Base-by-base conservation (phyloP, 495 filamentous ascomycete species). In the Ramalina intermedia region DNA sequence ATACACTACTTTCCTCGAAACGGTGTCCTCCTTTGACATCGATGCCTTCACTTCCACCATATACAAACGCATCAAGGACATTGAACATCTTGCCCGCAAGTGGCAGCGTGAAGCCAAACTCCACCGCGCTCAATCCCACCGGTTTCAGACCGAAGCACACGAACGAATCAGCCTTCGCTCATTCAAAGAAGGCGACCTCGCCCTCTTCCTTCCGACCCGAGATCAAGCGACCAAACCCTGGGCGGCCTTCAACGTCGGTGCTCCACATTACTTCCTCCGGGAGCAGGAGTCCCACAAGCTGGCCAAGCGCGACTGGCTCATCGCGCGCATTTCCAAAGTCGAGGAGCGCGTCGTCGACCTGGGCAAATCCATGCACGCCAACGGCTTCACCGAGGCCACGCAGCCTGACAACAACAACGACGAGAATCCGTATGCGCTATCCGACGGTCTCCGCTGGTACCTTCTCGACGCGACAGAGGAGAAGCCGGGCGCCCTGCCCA, bases 201-300 rank as follows among this genome's bases (percentile, higher is more conserved):
- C 90, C 20, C 72, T 99, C 9, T 99, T 99, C 69, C 71, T 96
- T 12, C 91, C 91, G 0, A 99, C 91, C 0, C 72, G 88, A 20
- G 96, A 96, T 54, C 88, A 94, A 61, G 82, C 82, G 21, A 91
- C 87, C 5, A 81, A 91, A 9, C 88, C 91, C 3, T 99, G 91
- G 91, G 91, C 91, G 4, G 91, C 93, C 3, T 99, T 99, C 70
- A 99, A 99, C 59, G 81, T 96, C 41, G 87, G 87, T 1, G 90
- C 87, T 45, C 91, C 91, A 13, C 91, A 99, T 63, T 96, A 87
- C 66, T 99, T 99, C 68, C 70, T 99, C 0, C 82, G 87, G 27
- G 91, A 99, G 63, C 86, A 93, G 63, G 88, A 95, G 48, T 70
- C 72, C 0, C 93, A 96, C 58, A 84, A 87, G 50, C 72, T 99